Conservation (phyloP, 768 basidiomycete species). For the Cubamyces sp. region DNA sequence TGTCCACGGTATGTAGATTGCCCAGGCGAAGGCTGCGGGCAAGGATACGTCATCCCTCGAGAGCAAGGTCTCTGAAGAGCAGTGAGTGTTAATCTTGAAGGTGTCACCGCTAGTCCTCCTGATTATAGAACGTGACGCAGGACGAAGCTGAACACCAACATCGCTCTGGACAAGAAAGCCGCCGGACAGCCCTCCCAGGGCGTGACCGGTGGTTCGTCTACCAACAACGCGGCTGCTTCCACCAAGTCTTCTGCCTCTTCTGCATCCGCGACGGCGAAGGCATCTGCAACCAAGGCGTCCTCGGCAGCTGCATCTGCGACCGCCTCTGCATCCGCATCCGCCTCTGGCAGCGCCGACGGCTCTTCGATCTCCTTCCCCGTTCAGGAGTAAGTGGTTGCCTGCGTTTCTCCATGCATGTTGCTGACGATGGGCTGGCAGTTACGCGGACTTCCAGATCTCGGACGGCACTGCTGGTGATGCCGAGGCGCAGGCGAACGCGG, state of each 20-base stretch:
- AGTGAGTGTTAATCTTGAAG: conserved; percentile 18
- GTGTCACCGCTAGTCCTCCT: background rate
- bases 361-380: conserved; percentile 15
- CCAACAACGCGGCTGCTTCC: conserved; percentile 1
- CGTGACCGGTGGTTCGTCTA: conserved; percentile 26
- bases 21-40: conserved; percentile 40
- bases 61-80: conserved; percentile 34
- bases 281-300: background rate
- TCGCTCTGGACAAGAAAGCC: conserved; percentile 37
- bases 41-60: conserved; percentile 35
- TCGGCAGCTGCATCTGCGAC: background rate
- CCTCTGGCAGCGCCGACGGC: conserved; percentile 3
- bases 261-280: background rate
- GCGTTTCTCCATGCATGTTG: background rate
- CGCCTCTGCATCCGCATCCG: background rate
- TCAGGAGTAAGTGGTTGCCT: conserved; percentile 12
- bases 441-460: conserved; percentile 45
- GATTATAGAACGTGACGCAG: conserved; percentile 1
- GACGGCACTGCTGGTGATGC: conserved; percentile 42
- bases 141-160: conserved; percentile 42
- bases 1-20: conserved; percentile 33
- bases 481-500: conserved; percentile 40
- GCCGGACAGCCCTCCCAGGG: conserved; percentile 39
- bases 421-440: conserved; percentile 30
- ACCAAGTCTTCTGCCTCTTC: conserved; percentile 25